Evolutionary conservation across 2,329 filamentous ascomycete species (phyloP), one percentile per base, ranked within the genome.

Genomic region (Coleophoma cylindrospora): DNA sequence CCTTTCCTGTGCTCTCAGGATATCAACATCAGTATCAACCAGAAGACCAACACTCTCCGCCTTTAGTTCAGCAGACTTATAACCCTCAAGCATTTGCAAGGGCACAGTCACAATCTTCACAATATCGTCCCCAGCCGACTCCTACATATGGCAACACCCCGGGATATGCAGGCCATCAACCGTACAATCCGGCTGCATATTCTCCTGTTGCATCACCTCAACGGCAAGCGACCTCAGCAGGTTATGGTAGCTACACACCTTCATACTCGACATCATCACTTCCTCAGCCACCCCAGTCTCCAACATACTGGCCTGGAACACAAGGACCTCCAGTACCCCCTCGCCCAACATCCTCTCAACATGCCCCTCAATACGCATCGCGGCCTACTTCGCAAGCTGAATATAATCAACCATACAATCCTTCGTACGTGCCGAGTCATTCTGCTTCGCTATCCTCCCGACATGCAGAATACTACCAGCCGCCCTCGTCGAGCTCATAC

Each of bases 161-260:
- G 76, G 76, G 59, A 71, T 76, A 55, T 66, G 71, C 51, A 66
- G 72, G 50, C 61, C 72, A 53, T 68, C 76, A 55, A 66, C 74
- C 79, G 40, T 92, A 91, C 68, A 92, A 91, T 62, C 87, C 89
- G 2, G 69, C 71, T 34, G 63, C 65, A 38, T 67, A 71, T 22
- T 71, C 74, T 43, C 61, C 57, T 45, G 6, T 67, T 73, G 2
- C 71, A 75, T n/a, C 81, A 11, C 72, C 80, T 47, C 77, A 83
- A 51, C 80, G 81, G 1, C 84, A 81, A 32, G 37, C 47, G 22
- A 60, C 14, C 76, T 83, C 64, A 74, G 81, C 49, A 75, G 81
- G 40, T 66, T 84, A 43, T 77, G 80, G 69, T 76, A 43, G 79
- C 74, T 41, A 69, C 72, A 55, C 73, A 74, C 10, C 67, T 15